A percentile compares a stretch with the other conserved stretches of the same genome.
Evolutionary conservation across 2,329 filamentous ascomycete genomes (phyloP).

Genomic region (Basipetospora chlamydospora): DNA sequence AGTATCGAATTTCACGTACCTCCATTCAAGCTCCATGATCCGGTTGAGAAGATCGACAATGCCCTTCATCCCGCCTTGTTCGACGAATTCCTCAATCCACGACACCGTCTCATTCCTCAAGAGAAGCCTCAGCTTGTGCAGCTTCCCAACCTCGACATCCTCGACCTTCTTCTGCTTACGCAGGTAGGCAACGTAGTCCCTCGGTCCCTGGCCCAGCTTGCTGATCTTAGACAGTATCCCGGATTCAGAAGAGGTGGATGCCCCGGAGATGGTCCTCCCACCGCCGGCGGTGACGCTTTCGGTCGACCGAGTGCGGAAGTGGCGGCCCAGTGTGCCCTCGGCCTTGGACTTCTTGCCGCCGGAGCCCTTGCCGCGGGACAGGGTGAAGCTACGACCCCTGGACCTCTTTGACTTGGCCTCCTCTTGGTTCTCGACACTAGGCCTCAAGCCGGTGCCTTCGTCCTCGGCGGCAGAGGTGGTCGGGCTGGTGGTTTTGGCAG

Average conservation of each 20-base stretch:
- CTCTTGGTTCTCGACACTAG: no score
- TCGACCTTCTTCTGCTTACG: constrained; percentile 69
- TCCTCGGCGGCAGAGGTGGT: constrained; percentile 18
- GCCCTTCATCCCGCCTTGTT: constrained; percentile 81
- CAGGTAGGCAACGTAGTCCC: constrained; percentile 77
- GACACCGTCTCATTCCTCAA: constrained; percentile 88
- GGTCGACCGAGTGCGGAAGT: constrained; percentile 57
- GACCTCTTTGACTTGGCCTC: constrained; percentile 40
- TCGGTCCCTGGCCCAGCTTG: constrained; percentile 61
- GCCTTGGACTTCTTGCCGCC: constrained; percentile 62
- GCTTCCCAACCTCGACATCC: constrained; percentile 77
- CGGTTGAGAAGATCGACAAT: constrained; percentile 74
- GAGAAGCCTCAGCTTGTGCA: constrained; percentile 82
- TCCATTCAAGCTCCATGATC: constrained; percentile 95
- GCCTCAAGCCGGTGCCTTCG: no score
- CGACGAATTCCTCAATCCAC: constrained; percentile 89
- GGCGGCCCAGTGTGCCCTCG: constrained; percentile 46
- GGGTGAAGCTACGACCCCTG: constrained; percentile 65
- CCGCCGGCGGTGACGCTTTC: constrained; percentile 53
- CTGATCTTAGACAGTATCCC: constrained; percentile 50
- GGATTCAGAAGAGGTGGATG: constrained; percentile 34
- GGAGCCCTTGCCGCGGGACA: constrained; percentile 51
- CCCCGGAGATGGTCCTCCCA: constrained; percentile 23
- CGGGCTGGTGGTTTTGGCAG: constrained; percentile 11
- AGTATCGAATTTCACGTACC: constrained; percentile 41